Conservation (phyloP, 2,329 filamentous ascomycete genomes). For the Alternaria triticimaculans region DNA sequence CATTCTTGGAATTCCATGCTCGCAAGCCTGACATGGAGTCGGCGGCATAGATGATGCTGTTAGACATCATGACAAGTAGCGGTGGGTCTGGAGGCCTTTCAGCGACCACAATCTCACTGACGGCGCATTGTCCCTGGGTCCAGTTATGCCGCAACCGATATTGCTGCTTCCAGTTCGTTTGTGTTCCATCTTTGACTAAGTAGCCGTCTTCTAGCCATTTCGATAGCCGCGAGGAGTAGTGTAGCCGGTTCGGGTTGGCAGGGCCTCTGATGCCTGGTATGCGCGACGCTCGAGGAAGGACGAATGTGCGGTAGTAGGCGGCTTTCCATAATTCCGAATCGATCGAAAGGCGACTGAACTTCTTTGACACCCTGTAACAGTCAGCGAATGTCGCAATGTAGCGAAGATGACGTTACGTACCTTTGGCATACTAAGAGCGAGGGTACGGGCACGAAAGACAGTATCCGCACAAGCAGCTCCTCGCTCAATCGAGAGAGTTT, state of each 20-base stretch:
- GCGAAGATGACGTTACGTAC: constrained; percentile 46
- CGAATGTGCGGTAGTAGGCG: constrained; percentile 86
- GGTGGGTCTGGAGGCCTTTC: constrained; percentile 61
- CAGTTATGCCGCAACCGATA: constrained; percentile 92
- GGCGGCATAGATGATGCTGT: constrained; percentile 79
- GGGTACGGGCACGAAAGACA: constrained; percentile 75
- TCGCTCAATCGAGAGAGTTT: constrained; percentile 78
- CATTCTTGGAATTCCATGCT: constrained; percentile 74
- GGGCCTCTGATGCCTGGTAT: constrained; percentile 69
- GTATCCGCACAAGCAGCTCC: constrained; percentile 83
- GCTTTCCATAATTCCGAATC: constrained; percentile 92
- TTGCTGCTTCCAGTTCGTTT: constrained; percentile 83
- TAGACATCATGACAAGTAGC: constrained; percentile 76
- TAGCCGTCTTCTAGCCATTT: constrained; percentile 69
- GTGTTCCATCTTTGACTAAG: constrained; percentile 57
- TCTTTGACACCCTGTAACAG: constrained; percentile 69
- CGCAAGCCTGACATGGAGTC: constrained; percentile 73
- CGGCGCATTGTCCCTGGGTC: constrained; percentile 79
- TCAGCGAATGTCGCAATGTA: constrained; percentile 5
- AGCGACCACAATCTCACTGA: constrained; percentile 75
- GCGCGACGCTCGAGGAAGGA: constrained; percentile 78
- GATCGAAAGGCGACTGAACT: constrained; percentile 73
- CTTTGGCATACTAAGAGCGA: constrained; percentile 70
- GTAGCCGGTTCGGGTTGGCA: constrained; percentile 46
- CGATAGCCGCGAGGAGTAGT: constrained; percentile 63